phyloP scores from a whole-genome alignment of 2,329 filamentous ascomycete species.

The Nannizziopsis arthrosporioides region DNA sequence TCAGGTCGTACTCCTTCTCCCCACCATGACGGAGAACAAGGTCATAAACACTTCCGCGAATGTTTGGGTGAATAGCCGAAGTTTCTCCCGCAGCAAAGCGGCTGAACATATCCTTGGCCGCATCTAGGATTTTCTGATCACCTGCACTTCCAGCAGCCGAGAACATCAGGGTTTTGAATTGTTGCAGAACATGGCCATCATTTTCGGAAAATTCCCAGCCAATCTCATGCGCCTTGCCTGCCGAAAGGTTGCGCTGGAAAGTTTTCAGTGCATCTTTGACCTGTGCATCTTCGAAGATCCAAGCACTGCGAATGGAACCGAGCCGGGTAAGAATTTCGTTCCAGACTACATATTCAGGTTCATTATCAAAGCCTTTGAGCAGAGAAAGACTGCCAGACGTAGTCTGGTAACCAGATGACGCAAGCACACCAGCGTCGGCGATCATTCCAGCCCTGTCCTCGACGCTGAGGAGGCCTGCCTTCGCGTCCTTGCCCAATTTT shows the following conservation, averaged over 20 bases:
- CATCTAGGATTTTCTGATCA: conserved; percentile 64
- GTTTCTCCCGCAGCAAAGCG: conserved; percentile 71
- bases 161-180: conserved; percentile 89
- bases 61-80: conserved; percentile 78
- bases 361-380: conserved; percentile 67
- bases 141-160: conserved; percentile 68
- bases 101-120: conserved; percentile 79
- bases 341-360: conserved; percentile 89
- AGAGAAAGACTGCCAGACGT: conserved; percentile 80
- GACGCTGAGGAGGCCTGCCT: conserved; percentile 64
- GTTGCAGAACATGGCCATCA: conserved; percentile 82
- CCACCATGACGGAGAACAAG: conserved; percentile 77
- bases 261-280: conserved; percentile 62
- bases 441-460: conserved; percentile 94
- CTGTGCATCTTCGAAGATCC: conserved; percentile 73
- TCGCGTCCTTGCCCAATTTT: conserved; percentile 80
- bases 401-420: conserved; percentile 83
- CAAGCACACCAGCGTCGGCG: conserved; percentile 79
- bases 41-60: conserved; percentile 73
- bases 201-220: conserved; percentile 78
- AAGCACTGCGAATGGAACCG: conserved; percentile 66
- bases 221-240: conserved; percentile 68
- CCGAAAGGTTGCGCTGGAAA: conserved; percentile 69
- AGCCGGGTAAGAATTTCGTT: conserved; percentile 77
- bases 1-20: conserved; percentile 69